These are phyloP conservation scores for Acacia concinna DNA, from an alignment of 331 rosid genomes.

Conservation along the genomic window DNA sequence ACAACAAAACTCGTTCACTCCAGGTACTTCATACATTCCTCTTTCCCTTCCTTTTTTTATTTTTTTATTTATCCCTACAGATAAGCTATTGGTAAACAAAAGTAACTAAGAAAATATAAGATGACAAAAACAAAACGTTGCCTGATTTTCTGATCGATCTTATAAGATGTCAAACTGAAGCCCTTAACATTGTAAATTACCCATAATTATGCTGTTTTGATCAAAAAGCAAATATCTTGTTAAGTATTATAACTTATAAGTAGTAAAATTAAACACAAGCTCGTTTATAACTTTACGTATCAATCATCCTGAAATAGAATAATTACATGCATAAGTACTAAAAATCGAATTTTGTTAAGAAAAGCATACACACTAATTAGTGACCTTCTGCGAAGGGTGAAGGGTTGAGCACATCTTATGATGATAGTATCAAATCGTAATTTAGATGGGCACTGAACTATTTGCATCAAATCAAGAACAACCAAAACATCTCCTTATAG, in stretches of 20 bases:
- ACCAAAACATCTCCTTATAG: conserved; percentile 54
- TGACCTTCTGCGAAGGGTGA: not conserved
- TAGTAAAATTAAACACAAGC: not conserved
- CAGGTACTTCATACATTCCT: not conserved
- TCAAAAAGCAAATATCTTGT: no score
- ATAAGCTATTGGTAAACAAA: not conserved
- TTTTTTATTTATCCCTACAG: no score
- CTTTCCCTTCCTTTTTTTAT: not conserved
- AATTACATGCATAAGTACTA: conserved; percentile 23
- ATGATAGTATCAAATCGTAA: not conserved
- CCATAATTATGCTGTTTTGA: no score
- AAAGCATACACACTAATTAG: not conserved
- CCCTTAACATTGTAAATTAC: no score
- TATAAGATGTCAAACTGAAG: no score
- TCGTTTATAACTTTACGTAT: not conserved
- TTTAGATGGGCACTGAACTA: not conserved
- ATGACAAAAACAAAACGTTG: not conserved
- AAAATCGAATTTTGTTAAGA: conserved; percentile 8
- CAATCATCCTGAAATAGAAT: conserved; percentile 1
- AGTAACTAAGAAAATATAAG: no score
- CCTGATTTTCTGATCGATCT: not conserved
- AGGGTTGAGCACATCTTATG: not conserved
- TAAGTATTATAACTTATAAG: no score
- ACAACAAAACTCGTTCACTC: not conserved
- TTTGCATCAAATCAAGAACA: conserved; percentile 44